These are phyloP conservation scores for Cercospora zeae-maydis DNA, from an alignment of 2,329 filamentous ascomycete species.

Conservation along the genomic window DNA sequence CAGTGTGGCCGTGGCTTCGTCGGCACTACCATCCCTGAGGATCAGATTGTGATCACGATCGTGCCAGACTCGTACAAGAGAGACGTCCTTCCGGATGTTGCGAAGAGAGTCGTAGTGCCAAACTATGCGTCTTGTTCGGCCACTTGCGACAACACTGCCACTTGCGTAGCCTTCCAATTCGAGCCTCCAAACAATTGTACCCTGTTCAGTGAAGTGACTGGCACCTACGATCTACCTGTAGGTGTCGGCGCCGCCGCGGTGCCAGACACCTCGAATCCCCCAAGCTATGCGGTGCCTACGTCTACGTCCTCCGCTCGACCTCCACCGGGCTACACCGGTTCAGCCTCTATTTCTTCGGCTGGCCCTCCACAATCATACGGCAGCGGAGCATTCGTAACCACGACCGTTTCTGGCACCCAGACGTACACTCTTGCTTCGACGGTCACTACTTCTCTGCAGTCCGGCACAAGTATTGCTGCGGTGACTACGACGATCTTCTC, in stretches of 20 bases:
- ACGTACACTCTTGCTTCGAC: constrained; percentile 1
- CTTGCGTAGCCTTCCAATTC: constrained; percentile 34
- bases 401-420: constrained; percentile 5
- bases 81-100: not conserved
- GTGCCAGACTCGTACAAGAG: constrained; percentile 5
- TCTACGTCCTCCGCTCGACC: constrained; percentile 15
- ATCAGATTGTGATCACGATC: not conserved
- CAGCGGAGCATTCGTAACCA: constrained; percentile 18
- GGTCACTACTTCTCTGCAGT: not conserved
- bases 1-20: constrained; percentile 11
- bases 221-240: constrained; percentile 23
- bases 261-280: constrained; percentile 9
- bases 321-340: not conserved
- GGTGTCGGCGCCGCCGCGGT: constrained; percentile 25
- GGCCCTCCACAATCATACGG: not conserved
- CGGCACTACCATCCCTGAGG: constrained; percentile 13
- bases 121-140: constrained; percentile 21
- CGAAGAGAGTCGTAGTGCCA: constrained; percentile 14
- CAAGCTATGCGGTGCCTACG: constrained; percentile 17
- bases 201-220: constrained; percentile 31
- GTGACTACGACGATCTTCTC: constrained; percentile 20
- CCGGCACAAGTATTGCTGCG: not conserved
- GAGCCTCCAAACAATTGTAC: constrained; percentile 29
- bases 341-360: not conserved
- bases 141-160: constrained; percentile 27